phyloP scores from a whole-genome alignment of 1,284 basidiomycete genomes.

The Boletus smithii region DNA sequence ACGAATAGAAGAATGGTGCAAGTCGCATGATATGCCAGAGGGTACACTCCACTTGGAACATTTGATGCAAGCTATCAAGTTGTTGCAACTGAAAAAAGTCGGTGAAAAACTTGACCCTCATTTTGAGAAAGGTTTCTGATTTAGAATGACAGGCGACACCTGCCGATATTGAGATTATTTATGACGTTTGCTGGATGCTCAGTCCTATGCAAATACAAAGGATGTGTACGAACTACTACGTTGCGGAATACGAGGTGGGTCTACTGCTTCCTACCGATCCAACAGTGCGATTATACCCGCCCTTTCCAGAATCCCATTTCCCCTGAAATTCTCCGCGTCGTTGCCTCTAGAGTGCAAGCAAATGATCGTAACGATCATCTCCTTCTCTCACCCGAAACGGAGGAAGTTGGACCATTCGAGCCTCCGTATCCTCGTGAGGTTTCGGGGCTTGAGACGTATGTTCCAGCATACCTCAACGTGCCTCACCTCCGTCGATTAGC shows the following conservation, averaged over 20 bases:
- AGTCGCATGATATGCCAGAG: constrained; percentile 98
- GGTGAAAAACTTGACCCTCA: constrained; percentile 16
- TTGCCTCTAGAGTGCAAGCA: constrained; percentile 88
- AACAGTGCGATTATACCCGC: constrained; percentile 7
- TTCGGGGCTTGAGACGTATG: constrained; percentile 84
- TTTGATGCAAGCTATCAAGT: constrained; percentile 98
- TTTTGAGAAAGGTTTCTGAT: constrained; percentile 9
- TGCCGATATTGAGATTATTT: constrained; percentile 97
- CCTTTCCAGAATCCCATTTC: constrained; percentile 82
- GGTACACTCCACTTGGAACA: constrained; percentile 97
- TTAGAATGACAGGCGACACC: constrained; percentile 65
- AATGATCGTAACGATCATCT: constrained; percentile 96
- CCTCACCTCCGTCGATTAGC: constrained; percentile 79
- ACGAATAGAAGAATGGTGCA: constrained; percentile 97
- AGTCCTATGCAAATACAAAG: constrained; percentile 99
- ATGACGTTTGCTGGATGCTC: constrained; percentile 99
- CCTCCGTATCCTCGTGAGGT: constrained; percentile 84
- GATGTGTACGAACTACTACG: constrained; percentile 97
- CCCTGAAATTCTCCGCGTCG: constrained; percentile 93
- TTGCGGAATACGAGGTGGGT: constrained; percentile 92
- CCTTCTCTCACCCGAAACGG: constrained; percentile 89
- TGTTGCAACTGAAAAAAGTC: constrained; percentile 97
- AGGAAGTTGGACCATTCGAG: constrained; percentile 93
- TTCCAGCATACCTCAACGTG: constrained; percentile 82
- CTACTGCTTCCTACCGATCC: constrained; percentile 15